Percentiles rank a stretch among this genome's conserved stretches.
Conservation (phyloP, 192 early-diverging fungal genomes). For the Coemansia sp. region DNA sequence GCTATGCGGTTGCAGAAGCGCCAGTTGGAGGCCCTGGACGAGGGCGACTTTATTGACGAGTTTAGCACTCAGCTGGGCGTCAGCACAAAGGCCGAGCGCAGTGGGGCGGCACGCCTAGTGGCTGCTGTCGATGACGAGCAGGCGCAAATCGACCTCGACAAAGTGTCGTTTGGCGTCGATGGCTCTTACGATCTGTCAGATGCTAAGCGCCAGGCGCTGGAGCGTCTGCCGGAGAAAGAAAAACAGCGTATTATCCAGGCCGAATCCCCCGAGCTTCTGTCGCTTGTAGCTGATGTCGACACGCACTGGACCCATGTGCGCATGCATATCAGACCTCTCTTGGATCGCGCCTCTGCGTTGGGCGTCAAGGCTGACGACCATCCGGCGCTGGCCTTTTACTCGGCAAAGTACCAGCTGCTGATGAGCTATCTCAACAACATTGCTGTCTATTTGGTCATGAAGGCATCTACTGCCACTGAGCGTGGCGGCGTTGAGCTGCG, state of each 20-base stretch:
- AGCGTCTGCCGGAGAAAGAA: conserved; percentile 62
- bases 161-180: conserved; percentile 19
- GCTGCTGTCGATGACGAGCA: conserved; percentile 26
- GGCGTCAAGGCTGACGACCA: conserved; percentile 37
- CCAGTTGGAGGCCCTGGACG: conserved; percentile 74
- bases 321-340: conserved; percentile 29
- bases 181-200: conserved; percentile 35
- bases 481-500: conserved; percentile 59
- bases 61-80: conserved; percentile 58
- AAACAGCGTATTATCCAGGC: conserved; percentile 70
- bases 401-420: conserved; percentile 57
- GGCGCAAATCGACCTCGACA: conserved; percentile 32
- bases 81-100: conserved; percentile 16
- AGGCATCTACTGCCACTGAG: conserved; percentile 60
- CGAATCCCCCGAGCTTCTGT: conserved; percentile 73
- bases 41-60: conserved; percentile 88
- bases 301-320: conserved; percentile 37
- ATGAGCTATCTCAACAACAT: conserved; percentile 88
- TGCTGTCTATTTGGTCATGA: conserved; percentile 81
- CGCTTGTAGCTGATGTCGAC: conserved; percentile 62
- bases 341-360: conserved; percentile 30
- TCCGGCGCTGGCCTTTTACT: conserved; percentile 54
- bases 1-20: conserved; percentile 84
- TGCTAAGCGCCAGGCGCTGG: conserved; percentile 42
- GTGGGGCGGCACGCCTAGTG: conserved; percentile 27